Evolutionary conservation across 2,329 filamentous ascomycete genomes (phyloP).

Genomic region (Exophiala phaeomuriformis): DNA sequence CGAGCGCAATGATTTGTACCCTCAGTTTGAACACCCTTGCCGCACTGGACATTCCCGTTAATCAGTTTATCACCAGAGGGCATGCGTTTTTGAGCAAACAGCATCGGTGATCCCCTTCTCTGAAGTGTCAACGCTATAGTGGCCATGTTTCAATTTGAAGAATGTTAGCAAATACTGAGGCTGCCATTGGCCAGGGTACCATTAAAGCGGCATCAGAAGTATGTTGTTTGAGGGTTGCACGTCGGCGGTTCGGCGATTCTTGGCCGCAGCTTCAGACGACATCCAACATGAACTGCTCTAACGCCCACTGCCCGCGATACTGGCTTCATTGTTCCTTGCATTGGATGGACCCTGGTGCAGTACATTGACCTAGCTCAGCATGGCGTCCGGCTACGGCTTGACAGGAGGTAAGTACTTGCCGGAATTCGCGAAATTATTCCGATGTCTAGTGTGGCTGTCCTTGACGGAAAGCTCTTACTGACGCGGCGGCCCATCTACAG

Average conservation of each 20-base stretch:
- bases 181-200: background rate
- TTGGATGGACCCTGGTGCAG: constrained; percentile 7
- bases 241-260: background rate
- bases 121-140: background rate
- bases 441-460: too few relatives aligned
- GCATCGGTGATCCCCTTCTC: too few relatives aligned
- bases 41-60: too few relatives aligned
- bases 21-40: too few relatives aligned
- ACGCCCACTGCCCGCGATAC: background rate
- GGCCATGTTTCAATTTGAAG: background rate
- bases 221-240: background rate
- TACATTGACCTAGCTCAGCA: constrained; percentile 29
- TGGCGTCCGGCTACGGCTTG: constrained; percentile 51
- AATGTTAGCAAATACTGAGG: background rate
- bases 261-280: constrained; percentile 11
- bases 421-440: background rate
- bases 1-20: too few relatives aligned
- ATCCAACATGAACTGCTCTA: background rate
- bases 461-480: constrained; percentile 5
- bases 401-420: constrained; percentile 40
- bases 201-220: background rate
- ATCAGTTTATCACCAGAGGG: too few relatives aligned
- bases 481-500: constrained; percentile 34
- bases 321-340: constrained; percentile 20
- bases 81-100: too few relatives aligned